phyloP scores from a whole-genome alignment of 2,329 filamentous ascomycete species.

The Hirsutella rhossiliensis region DNA sequence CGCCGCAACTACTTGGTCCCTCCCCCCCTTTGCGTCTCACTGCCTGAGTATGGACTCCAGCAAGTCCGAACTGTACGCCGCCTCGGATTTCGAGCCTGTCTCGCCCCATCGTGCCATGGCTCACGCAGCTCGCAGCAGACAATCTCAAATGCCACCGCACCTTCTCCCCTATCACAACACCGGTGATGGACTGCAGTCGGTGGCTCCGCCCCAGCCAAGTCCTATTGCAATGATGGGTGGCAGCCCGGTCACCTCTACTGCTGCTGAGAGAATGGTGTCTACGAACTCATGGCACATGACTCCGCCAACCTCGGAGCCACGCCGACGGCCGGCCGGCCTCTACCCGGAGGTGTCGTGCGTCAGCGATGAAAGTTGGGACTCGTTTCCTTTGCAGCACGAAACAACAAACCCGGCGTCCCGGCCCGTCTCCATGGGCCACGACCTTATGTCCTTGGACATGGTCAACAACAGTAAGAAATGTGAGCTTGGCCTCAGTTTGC shows the following conservation, averaged over 20 bases:
- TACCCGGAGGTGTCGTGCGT: slow-evolving; percentile 49
- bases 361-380: slow-evolving; percentile 46
- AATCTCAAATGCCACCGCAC: not conserved
- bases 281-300: slow-evolving; percentile 42
- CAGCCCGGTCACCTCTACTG: slow-evolving; percentile 36
- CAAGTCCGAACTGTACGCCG: not conserved
- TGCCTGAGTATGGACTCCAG: not conserved
- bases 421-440: slow-evolving; percentile 45
- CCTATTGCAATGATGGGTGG: slow-evolving; percentile 30
- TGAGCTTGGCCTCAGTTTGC: not conserved
- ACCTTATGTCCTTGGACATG: slow-evolving; percentile 13
- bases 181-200: not conserved
- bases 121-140: not conserved
- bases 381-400: slow-evolving; percentile 37
- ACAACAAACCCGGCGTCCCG: slow-evolving; percentile 39
- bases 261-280: slow-evolving; percentile 26
- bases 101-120: not conserved
- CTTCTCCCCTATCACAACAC: not conserved
- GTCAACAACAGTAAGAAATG: slow-evolving; percentile 17
- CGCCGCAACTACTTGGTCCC: not conserved
- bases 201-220: slow-evolving; percentile 11
- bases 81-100: not conserved
- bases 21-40: not conserved
- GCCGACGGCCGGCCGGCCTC: slow-evolving; percentile 45
- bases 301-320: slow-evolving; percentile 33